Evolutionary conservation across 2,329 filamentous ascomycete genomes (phyloP), one percentile per base, ranked within the genome.

Genomic region (Xylaria sp.): DNA sequence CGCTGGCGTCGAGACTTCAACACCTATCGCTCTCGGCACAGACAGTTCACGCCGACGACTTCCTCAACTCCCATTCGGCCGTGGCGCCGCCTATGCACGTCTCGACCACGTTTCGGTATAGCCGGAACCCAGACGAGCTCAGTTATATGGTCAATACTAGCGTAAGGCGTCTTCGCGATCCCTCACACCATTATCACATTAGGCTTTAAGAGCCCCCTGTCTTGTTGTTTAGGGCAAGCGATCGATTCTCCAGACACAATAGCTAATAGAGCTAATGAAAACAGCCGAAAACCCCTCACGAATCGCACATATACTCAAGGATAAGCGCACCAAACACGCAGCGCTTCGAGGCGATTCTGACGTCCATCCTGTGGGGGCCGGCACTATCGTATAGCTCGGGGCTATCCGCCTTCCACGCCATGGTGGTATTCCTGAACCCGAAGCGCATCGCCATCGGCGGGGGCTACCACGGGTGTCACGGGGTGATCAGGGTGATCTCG

Each of bases 381-480:
- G 81, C 87, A 1, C 78, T 97, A 33, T 93, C 91, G 60, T 99
- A 98, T 82, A 84, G 88, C 44, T 97, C 93, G 3, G 96, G 96
- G 4, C 88, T 98, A 26, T 88, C 93, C 11, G 93, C 95, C 60
- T 94, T 97, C 82, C 93, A 98, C 80, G 94, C 93, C 38, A 84
- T 97, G 67, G 86, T 98, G 2, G 90, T 94, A n/a, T 89, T 90
- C 76, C 82, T 97, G 9, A 94, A 97, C 79, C 96, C 96, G 0
- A 89, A 89, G 74, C 90, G 91, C 67, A 89, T 98, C 65, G 91
- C 93, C 73, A 93, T 98, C 72, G 90, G 90, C 44, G 89, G 87
- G 17, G 94, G 94, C 49, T 99, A 98, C 82, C 96, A 98, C 82
- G 96, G 96, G 74, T 97, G 93, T 81, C 93, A 97, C 80, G 93